Conservation (phyloP, 139 green algal genomes). For the Edaphochlamys debaryana region DNA sequence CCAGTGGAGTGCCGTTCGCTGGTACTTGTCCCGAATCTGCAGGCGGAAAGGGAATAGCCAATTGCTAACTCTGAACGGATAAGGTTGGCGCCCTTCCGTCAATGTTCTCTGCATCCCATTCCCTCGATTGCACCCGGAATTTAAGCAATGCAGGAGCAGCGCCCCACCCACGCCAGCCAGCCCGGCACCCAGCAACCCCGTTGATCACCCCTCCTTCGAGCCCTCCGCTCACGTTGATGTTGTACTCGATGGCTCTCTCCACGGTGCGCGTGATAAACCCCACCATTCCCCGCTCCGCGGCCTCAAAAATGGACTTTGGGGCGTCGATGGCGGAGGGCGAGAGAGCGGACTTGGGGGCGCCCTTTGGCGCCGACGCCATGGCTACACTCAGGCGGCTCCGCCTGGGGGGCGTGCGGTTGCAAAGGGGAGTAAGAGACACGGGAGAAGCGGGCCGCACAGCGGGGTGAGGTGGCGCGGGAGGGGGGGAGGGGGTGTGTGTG, state of each 20-base stretch:
- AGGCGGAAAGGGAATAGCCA: neutral
- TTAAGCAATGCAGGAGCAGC: neutral
- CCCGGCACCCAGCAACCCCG: no score
- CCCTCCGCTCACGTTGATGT: conserved; percentile 49
- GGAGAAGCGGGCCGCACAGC: no score
- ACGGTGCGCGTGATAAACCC: conserved; percentile 46
- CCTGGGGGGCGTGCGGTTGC: no score
- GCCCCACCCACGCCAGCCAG: neutral
- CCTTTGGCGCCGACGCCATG: no score
- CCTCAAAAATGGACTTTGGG: conserved; percentile 58
- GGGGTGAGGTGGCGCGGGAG: no score
- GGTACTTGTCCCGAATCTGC: conserved; percentile 42
- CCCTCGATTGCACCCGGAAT: neutral
- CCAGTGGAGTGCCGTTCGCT: conserved; percentile 63
- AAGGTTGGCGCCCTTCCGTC: neutral
- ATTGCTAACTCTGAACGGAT: neutral
- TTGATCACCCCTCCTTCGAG: neutral
- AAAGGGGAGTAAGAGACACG: no score
- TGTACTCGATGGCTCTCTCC: conserved; percentile 49
- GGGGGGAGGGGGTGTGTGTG: no score
- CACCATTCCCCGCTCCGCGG: conserved; percentile 41
- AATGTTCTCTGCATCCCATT: neutral
- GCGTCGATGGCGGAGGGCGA: no score
- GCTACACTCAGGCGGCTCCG: no score
- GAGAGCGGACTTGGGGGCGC: no score